phyloP scores from a whole-genome alignment of 257 asterid species.

The Solanum virginianum region DNA sequence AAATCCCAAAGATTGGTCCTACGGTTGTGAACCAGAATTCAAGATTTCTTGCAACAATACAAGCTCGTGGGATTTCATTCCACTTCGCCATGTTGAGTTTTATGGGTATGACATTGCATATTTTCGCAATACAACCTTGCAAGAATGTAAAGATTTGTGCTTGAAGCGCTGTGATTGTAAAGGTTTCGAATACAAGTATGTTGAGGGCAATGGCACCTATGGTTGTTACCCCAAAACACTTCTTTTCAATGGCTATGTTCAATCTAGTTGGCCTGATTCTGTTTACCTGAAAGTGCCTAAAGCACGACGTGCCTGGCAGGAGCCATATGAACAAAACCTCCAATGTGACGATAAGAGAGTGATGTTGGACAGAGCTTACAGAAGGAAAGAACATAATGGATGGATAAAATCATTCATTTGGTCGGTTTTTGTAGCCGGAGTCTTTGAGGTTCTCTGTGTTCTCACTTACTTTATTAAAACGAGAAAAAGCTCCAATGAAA shows the following conservation, averaged over 20 bases:
- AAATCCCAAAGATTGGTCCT: constrained; percentile 19
- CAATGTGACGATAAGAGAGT: not conserved
- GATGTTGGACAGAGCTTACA: not conserved
- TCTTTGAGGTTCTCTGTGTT: constrained; percentile 12
- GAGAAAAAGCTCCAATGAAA: not conserved
- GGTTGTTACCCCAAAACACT: constrained; percentile 14
- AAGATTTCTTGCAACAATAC: not conserved
- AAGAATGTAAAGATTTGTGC: constrained; percentile 13
- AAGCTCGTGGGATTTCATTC: not conserved
- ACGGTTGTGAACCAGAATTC: constrained; percentile 27
- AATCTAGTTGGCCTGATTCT: not conserved
- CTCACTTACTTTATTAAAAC: constrained; percentile 8
- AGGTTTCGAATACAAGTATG: constrained; percentile 24
- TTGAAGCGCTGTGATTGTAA: constrained; percentile 12
- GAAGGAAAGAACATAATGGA: not conserved
- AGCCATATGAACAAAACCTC: not conserved
- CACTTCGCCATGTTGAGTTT: constrained; percentile 12
- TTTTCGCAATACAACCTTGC: constrained; percentile 2
- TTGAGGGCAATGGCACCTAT: not conserved
- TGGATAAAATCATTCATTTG: constrained; percentile 6
- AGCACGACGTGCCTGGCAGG: not conserved
- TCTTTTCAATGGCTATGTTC: constrained; percentile 18
- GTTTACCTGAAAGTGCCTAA: constrained; percentile 14
- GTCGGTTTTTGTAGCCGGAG: constrained; percentile 7
- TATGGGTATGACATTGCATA: constrained; percentile 24